A percentile compares a stretch with the other conserved stretches of the same genome.
Evolutionary conservation across 2,329 filamentous ascomycete species (phyloP).

Genomic region (Sarocladiaceae sp.): DNA sequence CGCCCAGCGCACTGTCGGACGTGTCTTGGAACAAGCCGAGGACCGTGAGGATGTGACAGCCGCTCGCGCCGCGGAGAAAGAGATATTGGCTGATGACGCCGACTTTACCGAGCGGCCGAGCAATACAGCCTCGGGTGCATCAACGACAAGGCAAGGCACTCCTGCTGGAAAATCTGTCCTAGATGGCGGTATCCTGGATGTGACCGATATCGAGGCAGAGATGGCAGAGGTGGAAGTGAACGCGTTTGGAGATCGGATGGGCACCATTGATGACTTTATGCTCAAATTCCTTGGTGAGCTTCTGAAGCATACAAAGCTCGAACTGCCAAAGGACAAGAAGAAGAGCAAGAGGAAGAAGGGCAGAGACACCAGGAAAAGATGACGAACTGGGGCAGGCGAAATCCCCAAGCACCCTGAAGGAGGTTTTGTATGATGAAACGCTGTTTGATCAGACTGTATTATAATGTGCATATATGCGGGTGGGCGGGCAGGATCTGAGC

Average conservation of each 20-base stretch:
- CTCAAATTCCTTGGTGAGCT: constrained; percentile 59
- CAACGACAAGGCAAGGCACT: constrained; percentile 45
- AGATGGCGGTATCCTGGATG: constrained; percentile 23
- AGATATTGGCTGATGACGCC: constrained; percentile 78
- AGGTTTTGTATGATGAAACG: no score
- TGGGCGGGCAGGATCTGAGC: neutral
- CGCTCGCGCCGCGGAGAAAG: constrained; percentile 79
- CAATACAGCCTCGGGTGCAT: constrained; percentile 37
- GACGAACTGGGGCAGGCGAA: constrained; percentile 10
- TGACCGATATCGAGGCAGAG: constrained; percentile 26
- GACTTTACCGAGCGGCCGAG: constrained; percentile 69
- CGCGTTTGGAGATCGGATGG: constrained; percentile 51
- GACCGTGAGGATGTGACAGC: constrained; percentile 88
- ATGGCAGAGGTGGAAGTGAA: constrained; percentile 45
- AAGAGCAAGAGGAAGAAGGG: constrained; percentile 51
- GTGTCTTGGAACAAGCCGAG: constrained; percentile 81
- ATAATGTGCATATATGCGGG: neutral
- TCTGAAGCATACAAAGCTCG: constrained; percentile 52
- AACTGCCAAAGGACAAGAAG: constrained; percentile 59
- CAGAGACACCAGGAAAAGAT: constrained; percentile 49
- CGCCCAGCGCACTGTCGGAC: constrained; percentile 56
- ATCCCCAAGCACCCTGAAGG: no score
- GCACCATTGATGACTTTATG: constrained; percentile 70
- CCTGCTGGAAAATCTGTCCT: constrained; percentile 33
- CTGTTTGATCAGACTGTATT: neutral